Conservation (phyloP, 331 rosid species). For the Quercus lobata region DNA sequence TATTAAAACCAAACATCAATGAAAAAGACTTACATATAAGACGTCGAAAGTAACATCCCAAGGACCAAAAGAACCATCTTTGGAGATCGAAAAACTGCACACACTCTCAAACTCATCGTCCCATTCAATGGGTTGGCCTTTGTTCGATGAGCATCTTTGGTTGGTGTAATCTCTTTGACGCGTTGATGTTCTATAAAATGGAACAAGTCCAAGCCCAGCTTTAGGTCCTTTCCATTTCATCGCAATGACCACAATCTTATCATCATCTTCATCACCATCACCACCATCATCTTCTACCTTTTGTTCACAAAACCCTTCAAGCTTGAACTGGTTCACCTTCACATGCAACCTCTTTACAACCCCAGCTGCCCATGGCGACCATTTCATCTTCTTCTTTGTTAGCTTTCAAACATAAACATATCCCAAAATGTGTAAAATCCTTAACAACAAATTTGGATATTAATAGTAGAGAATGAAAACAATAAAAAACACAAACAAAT, state of each 20-base stretch:
- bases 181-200: conserved; percentile 30
- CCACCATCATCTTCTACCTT: not conserved
- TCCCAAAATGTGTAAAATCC: not conserved
- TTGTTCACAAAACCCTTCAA: conserved; percentile 23
- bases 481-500: not conserved
- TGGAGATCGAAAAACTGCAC: conserved; percentile 22
- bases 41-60: conserved; percentile 45
- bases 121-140: conserved; percentile 34
- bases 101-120: conserved; percentile 37
- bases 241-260: conserved; percentile 22
- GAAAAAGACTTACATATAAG: conserved; percentile 36
- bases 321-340: conserved; percentile 50
- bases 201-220: conserved; percentile 13
- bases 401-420: not conserved
- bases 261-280: not conserved
- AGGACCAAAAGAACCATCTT: conserved; percentile 9
- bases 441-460: not conserved
- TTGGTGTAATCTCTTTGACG: conserved; percentile 27
- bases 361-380: conserved; percentile 26
- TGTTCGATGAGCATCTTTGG: not conserved
- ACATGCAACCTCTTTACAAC: conserved; percentile 32
- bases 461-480: not conserved
- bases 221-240: conserved; percentile 35
- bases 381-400: conserved; percentile 23
- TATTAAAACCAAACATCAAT: not conserved